Base-by-base conservation (phyloP, 805 yeast genomes). In the Ogataea siamensis region DNA sequence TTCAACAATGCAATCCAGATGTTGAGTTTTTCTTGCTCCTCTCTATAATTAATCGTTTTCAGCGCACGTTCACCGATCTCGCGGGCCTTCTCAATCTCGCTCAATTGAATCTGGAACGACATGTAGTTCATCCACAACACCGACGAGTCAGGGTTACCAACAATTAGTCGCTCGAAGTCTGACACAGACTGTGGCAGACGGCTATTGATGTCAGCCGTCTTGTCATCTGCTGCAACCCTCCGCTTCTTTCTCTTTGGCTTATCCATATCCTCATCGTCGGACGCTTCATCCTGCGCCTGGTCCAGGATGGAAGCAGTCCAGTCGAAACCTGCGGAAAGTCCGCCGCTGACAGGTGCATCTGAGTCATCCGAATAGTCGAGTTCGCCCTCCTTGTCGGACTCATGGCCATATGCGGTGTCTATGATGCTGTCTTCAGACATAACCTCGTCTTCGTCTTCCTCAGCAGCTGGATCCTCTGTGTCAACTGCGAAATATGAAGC, bases 41-140 rank as follows among this genome's bases (percentile, higher is more conserved):
- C 96, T 55, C 96, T 78, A 65, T 80, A 87, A 53, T 77, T 80
- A 51, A 93, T 94, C 5, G 93, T 82, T 67, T 86, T 86, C 57
- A 93, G 73, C 2, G 98, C 99, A 46, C 99, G 78, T 53, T 83
- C 85, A 30, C 87, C 97, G 52, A 93, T 78, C 60, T 87, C 95
- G 53, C 99, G 79, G 7, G 97, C 96, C 64, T 86, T 87, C 25
- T 91, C 97, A 42, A 88, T 69, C 63, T 93, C 99, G 68, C 96
- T 85, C 46, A 91, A 71, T 63, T 89, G 96, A 47, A 93, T 72
- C 63, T 89, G 96, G 83, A 91, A 93, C 4, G 98, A 89, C 96
- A 93, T 93, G 66, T 85, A 93, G 65, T 89, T 87, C 86, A 93
- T 91, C 99, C 99, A 93, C 40, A 87, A 64, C 23, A 89, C 76